A percentile compares a stretch with the other conserved stretches of the same genome.
These are phyloP conservation scores for Craterostigma plantagineum DNA, from an alignment of 257 asterid genomes.

Conservation along the genomic window DNA sequence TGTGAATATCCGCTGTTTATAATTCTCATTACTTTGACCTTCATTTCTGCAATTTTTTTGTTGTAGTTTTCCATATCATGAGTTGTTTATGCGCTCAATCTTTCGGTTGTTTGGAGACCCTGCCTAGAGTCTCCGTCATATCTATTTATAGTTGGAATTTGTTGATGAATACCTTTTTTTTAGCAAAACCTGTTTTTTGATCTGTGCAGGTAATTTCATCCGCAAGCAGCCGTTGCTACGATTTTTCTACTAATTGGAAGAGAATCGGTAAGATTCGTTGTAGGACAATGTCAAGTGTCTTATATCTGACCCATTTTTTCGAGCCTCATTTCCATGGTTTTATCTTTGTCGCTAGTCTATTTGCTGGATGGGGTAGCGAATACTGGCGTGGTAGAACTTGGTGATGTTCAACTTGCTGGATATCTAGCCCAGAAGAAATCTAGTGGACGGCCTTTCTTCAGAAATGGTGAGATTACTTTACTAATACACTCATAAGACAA, in stretches of 20 bases:
- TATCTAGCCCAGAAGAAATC: conserved; percentile 76
- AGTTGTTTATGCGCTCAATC: too few relatives aligned
- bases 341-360: conserved; percentile 27
- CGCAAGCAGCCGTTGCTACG: conserved; percentile 54
- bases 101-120: too few relatives aligned
- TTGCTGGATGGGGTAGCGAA: conserved; percentile 70
- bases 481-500: not conserved
- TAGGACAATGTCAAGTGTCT: conserved; percentile 2
- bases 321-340: not conserved
- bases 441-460: conserved; percentile 61
- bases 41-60: too few relatives aligned
- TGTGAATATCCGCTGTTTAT: too few relatives aligned
- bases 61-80: too few relatives aligned
- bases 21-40: too few relatives aligned
- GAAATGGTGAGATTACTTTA: conserved; percentile 39
- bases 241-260: conserved; percentile 61
- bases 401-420: conserved; percentile 49
- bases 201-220: conserved; percentile 47
- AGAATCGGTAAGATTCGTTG: conserved; percentile 42
- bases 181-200: conserved; percentile 7
- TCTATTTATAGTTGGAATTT: too few relatives aligned
- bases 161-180: conserved; percentile 1
- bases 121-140: too few relatives aligned
- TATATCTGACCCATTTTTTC: conserved; percentile 3
- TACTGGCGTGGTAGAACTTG: conserved; percentile 69